phyloP scores from a whole-genome alignment of 176 grass and related monocot genomes.

The Leersia perrieri region DNA sequence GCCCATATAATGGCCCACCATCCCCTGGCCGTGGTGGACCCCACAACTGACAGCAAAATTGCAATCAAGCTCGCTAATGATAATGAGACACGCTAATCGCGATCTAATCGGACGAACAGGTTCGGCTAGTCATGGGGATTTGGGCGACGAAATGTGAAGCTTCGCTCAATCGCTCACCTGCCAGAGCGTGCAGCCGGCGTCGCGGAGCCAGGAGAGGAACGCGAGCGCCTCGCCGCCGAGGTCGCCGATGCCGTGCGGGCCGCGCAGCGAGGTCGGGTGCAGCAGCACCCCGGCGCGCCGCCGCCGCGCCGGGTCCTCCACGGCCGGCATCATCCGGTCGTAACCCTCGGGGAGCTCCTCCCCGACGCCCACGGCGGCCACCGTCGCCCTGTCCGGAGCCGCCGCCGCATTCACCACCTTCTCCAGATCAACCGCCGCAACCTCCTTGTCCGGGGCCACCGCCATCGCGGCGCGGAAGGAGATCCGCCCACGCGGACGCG shows the following conservation, averaged over 20 bases:
- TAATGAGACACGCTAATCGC: constrained; percentile 14
- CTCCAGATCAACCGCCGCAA: neutral
- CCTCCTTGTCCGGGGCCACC: neutral
- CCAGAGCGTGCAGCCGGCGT: constrained; percentile 75
- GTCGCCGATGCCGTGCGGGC: constrained; percentile 77
- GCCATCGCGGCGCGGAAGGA: constrained; percentile 23
- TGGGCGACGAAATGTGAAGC: constrained; percentile 14
- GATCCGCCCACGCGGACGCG: neutral
- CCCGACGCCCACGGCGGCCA: constrained; percentile 37
- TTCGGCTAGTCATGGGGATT: neutral
- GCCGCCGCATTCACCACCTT: neutral
- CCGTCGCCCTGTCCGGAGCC: neutral
- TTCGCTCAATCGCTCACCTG: constrained; percentile 56
- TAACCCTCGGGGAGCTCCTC: constrained; percentile 72
- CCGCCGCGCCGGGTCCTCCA: constrained; percentile 44
- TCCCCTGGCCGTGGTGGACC: neutral
- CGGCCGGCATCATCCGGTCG: constrained; percentile 51
- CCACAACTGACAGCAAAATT: neutral
- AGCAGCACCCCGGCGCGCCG: constrained; percentile 72
- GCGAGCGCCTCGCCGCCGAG: constrained; percentile 61
- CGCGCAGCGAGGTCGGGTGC: constrained; percentile 73
- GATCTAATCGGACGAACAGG: neutral
- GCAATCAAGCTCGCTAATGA: neutral
- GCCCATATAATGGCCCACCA: neutral
- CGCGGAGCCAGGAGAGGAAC: constrained; percentile 76